These are phyloP conservation scores for Apiospora phragmitis DNA, from an alignment of 2,329 filamentous ascomycete genomes.

Conservation along the genomic window DNA sequence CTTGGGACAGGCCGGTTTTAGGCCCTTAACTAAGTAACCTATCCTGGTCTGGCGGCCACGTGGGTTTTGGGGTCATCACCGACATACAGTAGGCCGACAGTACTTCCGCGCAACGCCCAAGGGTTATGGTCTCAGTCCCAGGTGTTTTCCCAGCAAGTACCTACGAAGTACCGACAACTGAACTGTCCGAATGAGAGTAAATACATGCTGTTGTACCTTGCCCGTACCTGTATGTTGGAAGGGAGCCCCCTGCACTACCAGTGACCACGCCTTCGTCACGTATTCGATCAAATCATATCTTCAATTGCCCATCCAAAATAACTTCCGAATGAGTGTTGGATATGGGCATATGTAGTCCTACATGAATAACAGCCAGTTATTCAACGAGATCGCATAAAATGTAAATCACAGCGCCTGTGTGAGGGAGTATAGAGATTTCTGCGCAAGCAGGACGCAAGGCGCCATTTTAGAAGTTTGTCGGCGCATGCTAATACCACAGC, in stretches of 20 bases:
- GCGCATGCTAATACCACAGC: background rate
- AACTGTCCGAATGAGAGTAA: background rate
- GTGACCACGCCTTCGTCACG: background rate
- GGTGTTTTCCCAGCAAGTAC: background rate
- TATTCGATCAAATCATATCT: background rate
- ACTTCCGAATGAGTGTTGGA: background rate
- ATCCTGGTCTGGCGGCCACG: constrained; percentile 3
- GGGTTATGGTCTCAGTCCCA: background rate
- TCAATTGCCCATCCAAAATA: background rate
- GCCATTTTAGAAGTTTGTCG: background rate
- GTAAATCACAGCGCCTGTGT: background rate
- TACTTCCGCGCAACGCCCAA: background rate
- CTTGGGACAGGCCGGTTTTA: background rate
- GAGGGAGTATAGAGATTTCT: background rate
- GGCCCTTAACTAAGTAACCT: background rate
- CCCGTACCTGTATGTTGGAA: background rate
- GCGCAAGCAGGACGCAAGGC: background rate
- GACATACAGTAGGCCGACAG: background rate
- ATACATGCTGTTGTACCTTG: background rate
- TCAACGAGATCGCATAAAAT: background rate
- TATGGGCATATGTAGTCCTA: background rate
- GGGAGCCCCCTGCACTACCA: background rate
- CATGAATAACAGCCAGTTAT: too few relatives aligned
- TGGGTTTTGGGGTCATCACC: constrained; percentile 1
- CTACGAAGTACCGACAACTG: background rate